phyloP scores from a whole-genome alignment of 1,139 yeast species.

The Pichia sp. region DNA sequence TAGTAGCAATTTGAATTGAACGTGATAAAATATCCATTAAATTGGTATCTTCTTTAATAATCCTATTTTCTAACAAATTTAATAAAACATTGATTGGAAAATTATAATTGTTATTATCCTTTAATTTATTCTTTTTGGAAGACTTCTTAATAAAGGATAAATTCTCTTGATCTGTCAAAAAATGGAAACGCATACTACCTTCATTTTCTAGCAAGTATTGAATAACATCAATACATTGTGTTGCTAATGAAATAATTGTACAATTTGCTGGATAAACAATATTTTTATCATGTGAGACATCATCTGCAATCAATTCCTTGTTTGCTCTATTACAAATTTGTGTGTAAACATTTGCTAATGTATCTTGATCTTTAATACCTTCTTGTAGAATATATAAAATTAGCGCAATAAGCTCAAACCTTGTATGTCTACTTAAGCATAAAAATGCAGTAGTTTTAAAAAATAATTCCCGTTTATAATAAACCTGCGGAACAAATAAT shows the following conservation, averaged over 20 bases:
- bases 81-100: conserved; percentile 72
- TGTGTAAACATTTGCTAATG: conserved; percentile 61
- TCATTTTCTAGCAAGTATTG: conserved; percentile 68
- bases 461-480: conserved; percentile 56
- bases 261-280: conserved; percentile 45
- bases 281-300: background rate
- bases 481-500: conserved; percentile 68
- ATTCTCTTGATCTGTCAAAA: conserved; percentile 76
- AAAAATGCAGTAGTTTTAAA: conserved; percentile 63
- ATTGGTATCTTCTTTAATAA: conserved; percentile 65
- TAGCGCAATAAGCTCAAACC: conserved; percentile 70
- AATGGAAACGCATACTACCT: conserved; percentile 64
- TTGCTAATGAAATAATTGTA: conserved; percentile 65
- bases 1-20: conserved; percentile 69
- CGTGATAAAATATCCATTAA: conserved; percentile 74
- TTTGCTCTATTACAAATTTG: conserved; percentile 42
- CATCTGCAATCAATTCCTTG: conserved; percentile 5
- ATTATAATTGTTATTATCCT: conserved; percentile 40
- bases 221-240: conserved; percentile 71
- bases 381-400: conserved; percentile 68
- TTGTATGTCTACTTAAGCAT: conserved; percentile 71
- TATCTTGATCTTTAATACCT: conserved; percentile 55
- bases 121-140: conserved; percentile 34
- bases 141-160: conserved; percentile 43
- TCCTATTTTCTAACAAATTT: conserved; percentile 52